Evolutionary conservation across 164 flowering plant genomes (phyloP).

Genomic region (Macadamia tetraphylla): DNA sequence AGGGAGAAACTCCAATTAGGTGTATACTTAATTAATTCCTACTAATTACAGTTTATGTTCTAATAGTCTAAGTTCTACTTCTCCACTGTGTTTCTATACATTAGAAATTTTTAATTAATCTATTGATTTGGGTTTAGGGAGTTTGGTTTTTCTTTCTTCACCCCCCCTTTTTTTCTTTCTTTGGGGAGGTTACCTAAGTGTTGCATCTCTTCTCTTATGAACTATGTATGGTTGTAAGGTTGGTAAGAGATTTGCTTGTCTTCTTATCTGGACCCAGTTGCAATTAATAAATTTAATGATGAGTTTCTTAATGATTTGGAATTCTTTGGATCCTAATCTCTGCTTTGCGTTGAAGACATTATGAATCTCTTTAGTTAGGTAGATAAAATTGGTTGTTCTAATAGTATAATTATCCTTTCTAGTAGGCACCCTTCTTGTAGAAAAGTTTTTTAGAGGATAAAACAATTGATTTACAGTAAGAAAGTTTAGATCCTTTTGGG

Average conservation of each 20-base stretch:
- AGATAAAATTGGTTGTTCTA: background rate
- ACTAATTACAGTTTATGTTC: background rate
- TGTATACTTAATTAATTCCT: slow-evolving; percentile 7
- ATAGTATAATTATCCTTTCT: background rate
- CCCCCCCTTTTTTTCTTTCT: background rate
- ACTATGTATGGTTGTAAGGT: slow-evolving; percentile 9
- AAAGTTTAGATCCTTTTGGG: background rate
- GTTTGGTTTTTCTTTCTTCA: no score
- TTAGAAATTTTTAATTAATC: background rate
- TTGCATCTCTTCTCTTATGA: slow-evolving; percentile 8
- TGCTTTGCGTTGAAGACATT: background rate
- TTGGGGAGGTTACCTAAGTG: slow-evolving; percentile 5
- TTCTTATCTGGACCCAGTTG: background rate
- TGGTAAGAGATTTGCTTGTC: slow-evolving; percentile 1
- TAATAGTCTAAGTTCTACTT: background rate
- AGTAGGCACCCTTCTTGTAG: background rate
- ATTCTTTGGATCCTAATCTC: background rate
- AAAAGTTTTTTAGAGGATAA: no score
- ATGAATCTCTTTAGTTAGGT: background rate
- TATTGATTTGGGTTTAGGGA: no score
- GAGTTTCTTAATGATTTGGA: background rate
- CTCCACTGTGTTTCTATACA: slow-evolving; percentile 5
- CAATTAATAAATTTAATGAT: background rate
- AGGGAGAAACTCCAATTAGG: background rate
- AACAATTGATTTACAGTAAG: no score